A percentile compares a stretch with the other conserved stretches of the same genome.
phyloP scores from a whole-genome alignment of 2,329 filamentous ascomycete genomes.

The Neophaeococcomyces aloes region DNA sequence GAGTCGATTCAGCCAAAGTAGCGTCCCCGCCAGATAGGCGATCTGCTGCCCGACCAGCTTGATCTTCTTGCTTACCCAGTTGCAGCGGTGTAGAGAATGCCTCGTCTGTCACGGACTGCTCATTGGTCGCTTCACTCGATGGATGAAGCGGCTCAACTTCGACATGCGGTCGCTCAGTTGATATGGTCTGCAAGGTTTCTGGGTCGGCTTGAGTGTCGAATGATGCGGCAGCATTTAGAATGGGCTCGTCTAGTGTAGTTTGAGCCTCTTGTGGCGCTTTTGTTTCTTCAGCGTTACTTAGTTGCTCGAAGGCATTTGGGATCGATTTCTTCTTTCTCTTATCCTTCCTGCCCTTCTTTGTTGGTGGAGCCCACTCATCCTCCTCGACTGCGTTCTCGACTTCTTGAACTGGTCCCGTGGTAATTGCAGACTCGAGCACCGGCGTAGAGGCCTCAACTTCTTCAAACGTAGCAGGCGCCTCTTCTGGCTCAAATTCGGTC shows the following conservation, averaged over 20 bases:
- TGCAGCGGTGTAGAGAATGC: background rate
- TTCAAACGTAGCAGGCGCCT: background rate
- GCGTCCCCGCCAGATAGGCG: background rate
- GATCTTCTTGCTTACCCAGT: background rate
- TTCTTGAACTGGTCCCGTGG: background rate
- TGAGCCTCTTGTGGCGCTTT: background rate
- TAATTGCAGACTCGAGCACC: background rate
- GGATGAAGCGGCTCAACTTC: too few species aligned
- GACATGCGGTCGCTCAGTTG: background rate
- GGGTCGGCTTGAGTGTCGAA: too few species aligned
- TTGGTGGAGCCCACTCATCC: constrained; percentile 8
- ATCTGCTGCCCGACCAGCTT: background rate
- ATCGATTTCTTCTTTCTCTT: constrained; percentile 14
- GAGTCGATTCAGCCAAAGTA: background rate
- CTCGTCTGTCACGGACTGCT: background rate
- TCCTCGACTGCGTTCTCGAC: background rate
- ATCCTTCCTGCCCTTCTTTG: constrained; percentile 16
- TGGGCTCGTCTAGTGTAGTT: background rate
- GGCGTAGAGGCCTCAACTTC: background rate
- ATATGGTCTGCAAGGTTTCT: too few species aligned
- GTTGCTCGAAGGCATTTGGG: background rate
- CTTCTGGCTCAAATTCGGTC: background rate
- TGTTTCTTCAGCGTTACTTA: background rate
- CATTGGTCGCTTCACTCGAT: background rate
- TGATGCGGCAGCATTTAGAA: too few species aligned